Evolutionary conservation across 495 filamentous ascomycete genomes (phyloP).

Genomic region (Tuber aestivum): DNA sequence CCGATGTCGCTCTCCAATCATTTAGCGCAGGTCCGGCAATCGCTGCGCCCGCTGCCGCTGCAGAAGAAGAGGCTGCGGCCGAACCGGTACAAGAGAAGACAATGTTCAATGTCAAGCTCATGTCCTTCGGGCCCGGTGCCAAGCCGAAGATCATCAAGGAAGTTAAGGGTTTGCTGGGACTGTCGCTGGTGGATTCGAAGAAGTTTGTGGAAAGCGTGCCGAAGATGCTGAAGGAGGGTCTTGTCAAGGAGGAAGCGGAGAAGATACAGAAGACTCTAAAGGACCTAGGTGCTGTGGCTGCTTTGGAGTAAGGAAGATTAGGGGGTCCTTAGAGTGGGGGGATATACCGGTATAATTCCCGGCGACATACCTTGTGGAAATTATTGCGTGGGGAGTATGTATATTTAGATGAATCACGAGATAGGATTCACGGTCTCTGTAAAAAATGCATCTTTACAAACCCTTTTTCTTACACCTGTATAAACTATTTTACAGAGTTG

Average conservation of each 20-base stretch:
- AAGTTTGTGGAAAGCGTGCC: conserved; percentile 98
- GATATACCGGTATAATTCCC: not conserved
- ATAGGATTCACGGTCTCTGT: not conserved
- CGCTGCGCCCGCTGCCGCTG: conserved; percentile 53
- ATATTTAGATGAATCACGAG: not conserved
- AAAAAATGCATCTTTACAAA: not conserved
- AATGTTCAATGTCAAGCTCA: conserved; percentile 89
- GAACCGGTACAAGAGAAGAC: conserved; percentile 88
- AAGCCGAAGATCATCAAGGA: conserved; percentile 99
- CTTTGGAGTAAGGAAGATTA: conserved; percentile 66
- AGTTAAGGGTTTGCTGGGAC: conserved; percentile 88
- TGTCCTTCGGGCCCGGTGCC: conserved; percentile 73
- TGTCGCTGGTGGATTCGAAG: conserved; percentile 98
- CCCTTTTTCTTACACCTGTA: not conserved
- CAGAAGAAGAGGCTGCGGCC: conserved; percentile 79
- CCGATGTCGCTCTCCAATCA: conserved; percentile 88
- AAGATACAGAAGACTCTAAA: conserved; percentile 95
- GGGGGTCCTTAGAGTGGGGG: conserved; percentile 8
- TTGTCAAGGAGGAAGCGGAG: conserved; percentile 96
- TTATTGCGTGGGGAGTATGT: not conserved
- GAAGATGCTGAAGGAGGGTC: conserved; percentile 96
- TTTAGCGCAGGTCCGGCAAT: conserved; percentile 62
- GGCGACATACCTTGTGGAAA: not conserved
- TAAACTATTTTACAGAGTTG: not conserved
- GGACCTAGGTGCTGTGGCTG: conserved; percentile 77